A percentile compares a stretch with the other conserved stretches of the same genome.
Conservation (phyloP, 768 basidiomycete species). For the Austroboletus eburneus region DNA sequence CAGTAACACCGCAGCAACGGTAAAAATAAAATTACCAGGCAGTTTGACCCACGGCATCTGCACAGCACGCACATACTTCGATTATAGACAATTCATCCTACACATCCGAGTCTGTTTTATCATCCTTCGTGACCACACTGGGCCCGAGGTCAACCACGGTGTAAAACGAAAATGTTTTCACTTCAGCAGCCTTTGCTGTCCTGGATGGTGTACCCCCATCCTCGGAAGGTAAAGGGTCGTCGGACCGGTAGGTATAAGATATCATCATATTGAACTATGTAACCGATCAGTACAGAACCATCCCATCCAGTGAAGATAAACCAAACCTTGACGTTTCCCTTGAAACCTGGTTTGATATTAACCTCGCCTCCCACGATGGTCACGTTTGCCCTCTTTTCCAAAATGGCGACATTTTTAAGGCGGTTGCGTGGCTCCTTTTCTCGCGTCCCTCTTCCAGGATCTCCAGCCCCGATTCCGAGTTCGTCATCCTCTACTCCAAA, state of each 20-base stretch:
- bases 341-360: constrained; percentile 74
- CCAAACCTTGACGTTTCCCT: constrained; percentile 74
- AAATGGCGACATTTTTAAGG: constrained; percentile 65
- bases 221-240: constrained; percentile 71
- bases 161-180: constrained; percentile 89
- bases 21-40: too few relatives aligned
- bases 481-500: constrained; percentile 49
- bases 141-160: constrained; percentile 76
- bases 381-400: constrained; percentile 87
- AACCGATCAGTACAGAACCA: constrained; percentile 1
- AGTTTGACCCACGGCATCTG: too few relatives aligned
- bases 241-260: constrained; percentile 89
- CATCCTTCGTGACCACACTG: constrained; percentile 61
- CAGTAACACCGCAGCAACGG: too few relatives aligned
- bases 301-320: neutral
- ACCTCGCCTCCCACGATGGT: constrained; percentile 89
- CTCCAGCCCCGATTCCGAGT: constrained; percentile 28
- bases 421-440: constrained; percentile 44
- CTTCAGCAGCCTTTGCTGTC: constrained; percentile 56
- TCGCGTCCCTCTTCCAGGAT: constrained; percentile 37
- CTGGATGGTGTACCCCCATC: constrained; percentile 46
- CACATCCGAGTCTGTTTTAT: constrained; percentile 27
- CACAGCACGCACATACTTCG: too few relatives aligned
- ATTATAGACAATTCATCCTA: constrained; percentile 8
- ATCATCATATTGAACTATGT: constrained; percentile 92